Evolutionary conservation across 2,329 filamentous ascomycete genomes (phyloP).

Genomic region (Neopestalotiopsis rosae): DNA sequence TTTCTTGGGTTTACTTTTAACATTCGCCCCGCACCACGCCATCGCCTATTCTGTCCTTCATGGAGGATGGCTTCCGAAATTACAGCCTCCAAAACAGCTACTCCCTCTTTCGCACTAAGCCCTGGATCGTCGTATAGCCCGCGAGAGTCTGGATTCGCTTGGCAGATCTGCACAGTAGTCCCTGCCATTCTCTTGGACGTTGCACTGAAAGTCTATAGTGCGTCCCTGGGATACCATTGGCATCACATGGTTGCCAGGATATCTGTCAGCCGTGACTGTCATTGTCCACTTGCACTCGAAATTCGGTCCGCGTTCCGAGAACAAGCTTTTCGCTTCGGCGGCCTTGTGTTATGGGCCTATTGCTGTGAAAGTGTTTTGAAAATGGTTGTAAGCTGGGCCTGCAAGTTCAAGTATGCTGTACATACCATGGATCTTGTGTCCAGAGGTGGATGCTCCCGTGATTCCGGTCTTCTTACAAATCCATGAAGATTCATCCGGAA

Average conservation of each 20-base stretch:
- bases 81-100: background rate
- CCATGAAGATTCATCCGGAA: background rate
- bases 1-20: slow-evolving; percentile 19
- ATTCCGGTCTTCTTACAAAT: background rate
- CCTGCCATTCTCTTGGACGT: background rate
- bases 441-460: background rate
- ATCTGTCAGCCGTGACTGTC: background rate
- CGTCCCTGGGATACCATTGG: too few species aligned
- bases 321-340: slow-evolving; percentile 4
- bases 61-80: slow-evolving; percentile 27
- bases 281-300: background rate
- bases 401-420: background rate
- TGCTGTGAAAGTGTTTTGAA: background rate
- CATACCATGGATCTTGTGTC: background rate
- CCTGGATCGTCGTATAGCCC: background rate
- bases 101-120: background rate
- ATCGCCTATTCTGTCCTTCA: slow-evolving; percentile 23
- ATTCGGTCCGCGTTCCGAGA: slow-evolving; percentile 9
- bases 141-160: slow-evolving; percentile 11
- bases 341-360: background rate
- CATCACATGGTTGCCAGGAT: slow-evolving; percentile 7
- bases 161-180: slow-evolving; percentile 2
- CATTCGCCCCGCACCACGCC: slow-evolving; percentile 19
- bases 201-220: background rate
- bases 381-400: too few species aligned